phyloP scores from a whole-genome alignment of 345 rosid species.

The Rhodamnia argentea region DNA sequence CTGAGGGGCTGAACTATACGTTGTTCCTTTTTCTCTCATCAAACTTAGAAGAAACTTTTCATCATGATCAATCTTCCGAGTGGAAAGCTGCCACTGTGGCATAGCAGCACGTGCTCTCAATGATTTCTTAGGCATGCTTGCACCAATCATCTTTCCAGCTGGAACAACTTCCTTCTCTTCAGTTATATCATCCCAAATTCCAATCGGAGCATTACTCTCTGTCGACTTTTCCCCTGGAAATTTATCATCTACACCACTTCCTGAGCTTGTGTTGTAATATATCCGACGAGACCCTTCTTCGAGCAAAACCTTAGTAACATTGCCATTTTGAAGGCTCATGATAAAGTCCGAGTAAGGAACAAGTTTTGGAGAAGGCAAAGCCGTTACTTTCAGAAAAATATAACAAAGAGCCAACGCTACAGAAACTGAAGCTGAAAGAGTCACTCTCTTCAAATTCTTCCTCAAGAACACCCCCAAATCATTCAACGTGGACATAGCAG shows the following conservation, averaged over 20 bases:
- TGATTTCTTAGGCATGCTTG: slow-evolving; percentile 19
- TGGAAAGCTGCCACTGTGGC: slow-evolving; percentile 68
- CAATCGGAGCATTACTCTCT: slow-evolving; percentile 4
- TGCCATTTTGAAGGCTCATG: slow-evolving; percentile 52
- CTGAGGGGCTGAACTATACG: slow-evolving; percentile 87
- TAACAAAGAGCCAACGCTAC: slow-evolving; percentile 52
- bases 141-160: not conserved
- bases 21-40: slow-evolving; percentile 84
- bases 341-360: slow-evolving; percentile 86
- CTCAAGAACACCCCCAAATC: slow-evolving; percentile 37
- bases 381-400: slow-evolving; percentile 59
- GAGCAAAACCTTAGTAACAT: slow-evolving; percentile 60
- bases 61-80: slow-evolving; percentile 82
- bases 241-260: slow-evolving; percentile 13
- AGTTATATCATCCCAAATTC: slow-evolving; percentile 12
- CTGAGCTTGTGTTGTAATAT: slow-evolving; percentile 40
- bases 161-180: slow-evolving; percentile 13
- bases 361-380: slow-evolving; percentile 55
- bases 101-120: slow-evolving; percentile 22
- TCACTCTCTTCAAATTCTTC: slow-evolving; percentile 45
- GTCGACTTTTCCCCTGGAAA: slow-evolving; percentile 19
- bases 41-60: slow-evolving; percentile 84
- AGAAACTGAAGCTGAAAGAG: slow-evolving; percentile 34
- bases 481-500: slow-evolving; percentile 35
- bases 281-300: slow-evolving; percentile 95